phyloP scores from a whole-genome alignment of 441 rosid genomes.

The Corymbia citriodora region DNA sequence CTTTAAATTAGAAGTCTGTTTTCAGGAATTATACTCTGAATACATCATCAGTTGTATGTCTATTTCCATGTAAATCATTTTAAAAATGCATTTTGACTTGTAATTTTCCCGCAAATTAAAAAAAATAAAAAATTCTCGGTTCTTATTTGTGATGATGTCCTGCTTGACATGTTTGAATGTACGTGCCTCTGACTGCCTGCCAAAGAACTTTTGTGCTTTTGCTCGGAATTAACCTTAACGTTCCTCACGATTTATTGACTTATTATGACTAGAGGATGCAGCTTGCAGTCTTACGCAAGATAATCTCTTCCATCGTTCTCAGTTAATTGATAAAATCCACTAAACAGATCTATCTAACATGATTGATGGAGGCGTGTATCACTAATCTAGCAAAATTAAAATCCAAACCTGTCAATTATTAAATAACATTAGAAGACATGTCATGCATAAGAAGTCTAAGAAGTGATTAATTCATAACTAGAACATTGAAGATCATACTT shows the following conservation, averaged over 20 bases:
- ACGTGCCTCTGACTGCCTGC: background rate
- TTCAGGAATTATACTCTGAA: background rate
- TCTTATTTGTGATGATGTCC: background rate
- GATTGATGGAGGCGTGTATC: background rate
- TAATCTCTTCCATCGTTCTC: background rate
- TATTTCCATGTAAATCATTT: background rate
- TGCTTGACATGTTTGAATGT: background rate
- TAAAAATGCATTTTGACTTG: background rate
- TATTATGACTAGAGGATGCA: background rate
- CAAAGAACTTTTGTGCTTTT: background rate
- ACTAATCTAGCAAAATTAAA: fast-evolving
- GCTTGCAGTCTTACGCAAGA: background rate
- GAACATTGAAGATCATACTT: no score
- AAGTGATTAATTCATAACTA: background rate
- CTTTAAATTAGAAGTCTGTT: background rate
- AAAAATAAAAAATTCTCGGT: background rate
- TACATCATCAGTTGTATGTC: background rate
- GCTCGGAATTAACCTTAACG: fast-evolving
- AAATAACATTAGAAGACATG: background rate
- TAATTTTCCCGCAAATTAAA: background rate
- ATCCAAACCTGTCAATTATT: fast-evolving
- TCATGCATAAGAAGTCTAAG: background rate
- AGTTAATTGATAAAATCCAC: background rate
- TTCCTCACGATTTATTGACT: background rate
- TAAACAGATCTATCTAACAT: background rate